phyloP scores from a whole-genome alignment of 2,329 filamentous ascomycete species.

The Capronia americana region DNA sequence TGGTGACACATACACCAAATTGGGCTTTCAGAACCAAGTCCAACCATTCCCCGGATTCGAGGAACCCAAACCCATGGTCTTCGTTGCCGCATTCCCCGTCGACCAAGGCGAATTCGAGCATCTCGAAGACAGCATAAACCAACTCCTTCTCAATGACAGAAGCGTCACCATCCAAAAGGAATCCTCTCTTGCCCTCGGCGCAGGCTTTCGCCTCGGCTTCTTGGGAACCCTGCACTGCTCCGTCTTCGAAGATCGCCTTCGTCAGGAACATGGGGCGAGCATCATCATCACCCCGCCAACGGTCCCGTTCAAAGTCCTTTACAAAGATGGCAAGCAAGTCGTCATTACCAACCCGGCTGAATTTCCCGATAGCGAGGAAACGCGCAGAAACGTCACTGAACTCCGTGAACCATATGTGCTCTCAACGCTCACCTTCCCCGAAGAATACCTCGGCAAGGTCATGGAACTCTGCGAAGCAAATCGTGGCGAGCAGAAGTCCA shows the following conservation, averaged over 20 bases:
- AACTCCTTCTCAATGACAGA: constrained; percentile 91
- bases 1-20: constrained; percentile 89
- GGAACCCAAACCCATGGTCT: constrained; percentile 98
- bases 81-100: constrained; percentile 93
- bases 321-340: constrained; percentile 75
- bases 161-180: constrained; percentile 95
- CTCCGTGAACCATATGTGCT: constrained; percentile 77
- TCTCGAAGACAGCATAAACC: constrained; percentile 90
- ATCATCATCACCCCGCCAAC: constrained; percentile 97
- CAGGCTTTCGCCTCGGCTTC: constrained; percentile 93
- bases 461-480: constrained; percentile 94
- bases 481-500: constrained; percentile 81
- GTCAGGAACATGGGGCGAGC: constrained; percentile 90
- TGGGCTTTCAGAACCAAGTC: constrained; percentile 76
- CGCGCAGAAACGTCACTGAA: constrained; percentile 63
- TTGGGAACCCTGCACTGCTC: constrained; percentile 97
- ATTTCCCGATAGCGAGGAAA: constrained; percentile 76
- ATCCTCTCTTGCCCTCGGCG: constrained; percentile 88
- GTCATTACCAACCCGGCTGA: constrained; percentile 85
- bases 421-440: constrained; percentile 86
- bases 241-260: constrained; percentile 95
- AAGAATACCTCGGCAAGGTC: constrained; percentile 90
- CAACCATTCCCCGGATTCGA: constrained; percentile 89
- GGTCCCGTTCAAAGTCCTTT: constrained; percentile 87
- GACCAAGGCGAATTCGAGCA: constrained; percentile 87